A percentile compares a stretch with the other conserved stretches of the same genome.
Evolutionary conservation across 768 basidiomycete genomes (phyloP).

Genomic region (Terana coerulea): DNA sequence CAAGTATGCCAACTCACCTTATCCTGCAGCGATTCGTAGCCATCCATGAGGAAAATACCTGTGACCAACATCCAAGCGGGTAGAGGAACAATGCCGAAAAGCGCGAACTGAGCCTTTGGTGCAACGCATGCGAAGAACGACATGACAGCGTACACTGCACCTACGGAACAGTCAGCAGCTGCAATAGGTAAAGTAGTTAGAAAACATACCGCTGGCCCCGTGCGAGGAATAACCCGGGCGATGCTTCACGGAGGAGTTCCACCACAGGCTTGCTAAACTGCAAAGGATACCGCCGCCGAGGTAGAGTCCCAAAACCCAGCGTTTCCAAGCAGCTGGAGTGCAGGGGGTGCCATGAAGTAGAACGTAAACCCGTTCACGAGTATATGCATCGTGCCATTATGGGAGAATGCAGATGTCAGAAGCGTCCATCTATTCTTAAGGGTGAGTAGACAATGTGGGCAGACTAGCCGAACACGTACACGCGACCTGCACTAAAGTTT

Average conservation of each 20-base stretch:
- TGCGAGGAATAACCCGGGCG: conserved; percentile 35
- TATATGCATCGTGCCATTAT: conserved; percentile 55
- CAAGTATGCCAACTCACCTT: not conserved
- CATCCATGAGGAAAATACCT: conserved; percentile 63
- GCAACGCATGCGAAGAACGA: conserved; percentile 69
- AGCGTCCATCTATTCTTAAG: conserved; percentile 83
- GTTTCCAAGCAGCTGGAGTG: conserved; percentile 62
- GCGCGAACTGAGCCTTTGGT: conserved; percentile 59
- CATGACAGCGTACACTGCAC: conserved; percentile 68
- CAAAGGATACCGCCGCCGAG: conserved; percentile 66
- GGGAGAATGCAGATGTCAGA: conserved; percentile 69
- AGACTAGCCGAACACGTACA: conserved; percentile 42
- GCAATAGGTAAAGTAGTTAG: not conserved
- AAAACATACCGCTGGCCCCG: conserved; percentile 72
- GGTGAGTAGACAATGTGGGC: too few species aligned
- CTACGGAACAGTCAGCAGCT: conserved; percentile 35
- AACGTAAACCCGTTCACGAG: conserved; percentile 77
- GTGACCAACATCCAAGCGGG: conserved; percentile 75
- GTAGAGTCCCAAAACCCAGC: conserved; percentile 69
- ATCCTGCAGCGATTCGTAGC: conserved; percentile 1
- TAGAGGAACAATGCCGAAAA: conserved; percentile 76
- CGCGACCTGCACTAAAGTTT: conserved; percentile 60
- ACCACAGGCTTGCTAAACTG: conserved; percentile 46
- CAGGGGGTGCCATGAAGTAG: conserved; percentile 69
- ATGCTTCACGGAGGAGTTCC: conserved; percentile 36